A percentile compares a stretch with the other conserved stretches of the same genome.
These are phyloP conservation scores for Candida berthetii DNA, from an alignment of 805 yeast species.

Conservation along the genomic window DNA sequence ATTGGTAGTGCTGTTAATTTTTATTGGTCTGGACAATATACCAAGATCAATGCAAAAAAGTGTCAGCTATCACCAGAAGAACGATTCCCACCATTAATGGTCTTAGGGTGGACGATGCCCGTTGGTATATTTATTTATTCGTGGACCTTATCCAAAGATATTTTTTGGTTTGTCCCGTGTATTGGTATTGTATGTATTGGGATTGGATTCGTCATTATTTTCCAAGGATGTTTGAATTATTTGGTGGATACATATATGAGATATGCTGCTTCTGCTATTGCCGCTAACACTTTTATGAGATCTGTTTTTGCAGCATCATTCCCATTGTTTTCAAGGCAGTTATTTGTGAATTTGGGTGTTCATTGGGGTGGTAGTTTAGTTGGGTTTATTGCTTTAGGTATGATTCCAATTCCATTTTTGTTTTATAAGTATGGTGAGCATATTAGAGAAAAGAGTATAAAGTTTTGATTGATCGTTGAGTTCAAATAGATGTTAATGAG, in stretches of 20 bases:
- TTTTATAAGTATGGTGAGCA: conserved; percentile 49
- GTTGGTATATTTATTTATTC: conserved; percentile 55
- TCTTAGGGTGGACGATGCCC: conserved; percentile 37
- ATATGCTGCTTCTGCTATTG: conserved; percentile 58
- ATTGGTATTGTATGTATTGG: conserved; percentile 49
- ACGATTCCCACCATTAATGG: conserved; percentile 49
- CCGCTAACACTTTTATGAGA: conserved; percentile 56
- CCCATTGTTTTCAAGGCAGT: conserved; percentile 50
- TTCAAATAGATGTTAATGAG: too few species aligned
- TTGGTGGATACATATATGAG: conserved; percentile 53
- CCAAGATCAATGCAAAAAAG: too few species aligned
- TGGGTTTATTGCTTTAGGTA: conserved; percentile 42
- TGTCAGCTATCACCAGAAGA: too few species aligned
- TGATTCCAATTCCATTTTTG: conserved; percentile 52
- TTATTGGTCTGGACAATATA: conserved; percentile 22
- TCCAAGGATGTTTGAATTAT: conserved; percentile 55
- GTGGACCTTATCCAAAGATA: conserved; percentile 44
- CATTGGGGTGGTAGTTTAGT: conserved; percentile 51
- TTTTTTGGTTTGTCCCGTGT: conserved; percentile 53
- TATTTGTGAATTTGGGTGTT: conserved; percentile 43
- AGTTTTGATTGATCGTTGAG: too few species aligned
- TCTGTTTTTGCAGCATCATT: conserved; percentile 55
- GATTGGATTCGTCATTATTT: conserved; percentile 46
- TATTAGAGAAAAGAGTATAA: too few species aligned
- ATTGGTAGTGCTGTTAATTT: conserved; percentile 27